phyloP scores from a whole-genome alignment of 495 filamentous ascomycete species.

The Penicillium ucsense region DNA sequence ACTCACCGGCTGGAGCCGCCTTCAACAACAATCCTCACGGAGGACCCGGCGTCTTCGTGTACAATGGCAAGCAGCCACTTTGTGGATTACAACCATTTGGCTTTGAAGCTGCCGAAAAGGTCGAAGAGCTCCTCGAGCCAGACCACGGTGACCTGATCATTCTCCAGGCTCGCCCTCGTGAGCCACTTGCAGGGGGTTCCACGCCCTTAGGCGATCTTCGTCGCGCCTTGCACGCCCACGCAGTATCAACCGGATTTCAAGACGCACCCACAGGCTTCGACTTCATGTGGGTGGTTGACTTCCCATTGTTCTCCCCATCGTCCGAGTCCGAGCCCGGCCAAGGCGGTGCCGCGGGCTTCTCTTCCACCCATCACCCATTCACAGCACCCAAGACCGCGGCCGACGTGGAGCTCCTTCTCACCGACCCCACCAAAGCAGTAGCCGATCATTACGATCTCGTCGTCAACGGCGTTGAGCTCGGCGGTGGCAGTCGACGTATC shows the following conservation, averaged over 20 bases:
- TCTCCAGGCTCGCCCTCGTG: constrained; percentile 63
- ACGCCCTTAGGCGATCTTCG: constrained; percentile 75
- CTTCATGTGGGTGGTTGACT: constrained; percentile 78
- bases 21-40: constrained; percentile 60
- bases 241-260: constrained; percentile 49
- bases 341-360: constrained; percentile 67
- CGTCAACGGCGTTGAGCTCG: constrained; percentile 89
- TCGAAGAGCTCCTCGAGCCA: constrained; percentile 42
- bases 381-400: constrained; percentile 66
- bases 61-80: constrained; percentile 58
- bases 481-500: constrained; percentile 87
- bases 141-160: constrained; percentile 69
- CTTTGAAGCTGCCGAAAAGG: constrained; percentile 54
- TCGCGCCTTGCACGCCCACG: constrained; percentile 56
- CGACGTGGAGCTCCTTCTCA: constrained; percentile 67
- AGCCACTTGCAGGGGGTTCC: constrained; percentile 51
- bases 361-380: constrained; percentile 92
- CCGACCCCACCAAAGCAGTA: constrained; percentile 58
- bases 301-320: constrained; percentile 78
- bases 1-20: constrained; percentile 47
- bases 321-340: constrained; percentile 69
- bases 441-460: constrained; percentile 93
- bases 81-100: constrained; percentile 67
- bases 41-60: constrained; percentile 65
- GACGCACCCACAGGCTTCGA: constrained; percentile 44